Base-by-base conservation (phyloP, 495 filamentous ascomycete species). In the Neurospora tetrasperma region DNA sequence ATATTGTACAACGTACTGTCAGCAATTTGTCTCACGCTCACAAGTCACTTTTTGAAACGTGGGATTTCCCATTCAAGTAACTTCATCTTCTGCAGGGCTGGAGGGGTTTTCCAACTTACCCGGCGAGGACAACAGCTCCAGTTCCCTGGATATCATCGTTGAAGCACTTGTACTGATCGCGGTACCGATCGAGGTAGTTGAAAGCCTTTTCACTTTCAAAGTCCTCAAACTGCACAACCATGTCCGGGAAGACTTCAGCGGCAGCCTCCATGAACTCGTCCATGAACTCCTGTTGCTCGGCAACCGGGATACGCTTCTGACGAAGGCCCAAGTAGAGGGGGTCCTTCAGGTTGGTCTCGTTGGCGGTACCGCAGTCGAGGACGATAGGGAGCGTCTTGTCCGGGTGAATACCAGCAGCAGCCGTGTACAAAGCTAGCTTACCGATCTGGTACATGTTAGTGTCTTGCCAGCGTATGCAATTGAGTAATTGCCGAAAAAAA, bases 121-220 rank as follows among this genome's bases (percentile, higher is more conserved):
- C 96, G 46, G 88, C 94, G 48, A 98, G 87, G 73, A 98, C 93
- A 75, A 99, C 96, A 74, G 96, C 94, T 74, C 96, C 96, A 76
- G 96, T 99, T 77, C 96, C 96, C 86, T 98, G 96, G 79, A 99
- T 95, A 78, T 99, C 96, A 78, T 99, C 96, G 79, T 99, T 99
- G 88, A 99, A 99, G 85, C 92, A 95, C 80, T 94, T 96, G 84
- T 96, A 94, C 70, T 85, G 88, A 76, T 92, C 88, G 68, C 91
- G 90, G 81, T 98, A 98, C 62, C 94, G 88, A 80, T 97, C 91
- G 48, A 99, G 87, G 69, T 95, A 93, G 72, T 93, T 92, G 89
- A 99, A 99, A 16, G 96, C 96, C 81, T 89, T 89, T 73, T 89
- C 86, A 76, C 94, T 97, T 87, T 99, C 97, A 84, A 97, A 98